Conservation (phyloP, 2,329 filamentous ascomycete species). For the Mycosphaerelloides madeirae region DNA sequence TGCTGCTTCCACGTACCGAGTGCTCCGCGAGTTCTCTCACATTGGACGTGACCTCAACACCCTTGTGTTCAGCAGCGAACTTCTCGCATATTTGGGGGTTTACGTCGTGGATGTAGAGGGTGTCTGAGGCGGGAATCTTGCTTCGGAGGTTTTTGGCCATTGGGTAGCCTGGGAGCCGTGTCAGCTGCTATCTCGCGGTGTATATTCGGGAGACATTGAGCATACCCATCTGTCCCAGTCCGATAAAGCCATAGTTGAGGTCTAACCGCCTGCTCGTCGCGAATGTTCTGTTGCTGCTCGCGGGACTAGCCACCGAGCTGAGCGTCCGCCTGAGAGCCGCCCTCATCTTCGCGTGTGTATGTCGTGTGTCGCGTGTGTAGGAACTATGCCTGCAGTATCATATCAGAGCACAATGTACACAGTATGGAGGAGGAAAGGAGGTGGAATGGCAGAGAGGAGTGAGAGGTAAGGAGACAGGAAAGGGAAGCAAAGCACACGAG, state of each 20-base stretch:
- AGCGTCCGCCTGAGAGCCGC: too few species aligned
- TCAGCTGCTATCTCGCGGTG: constrained; percentile 11
- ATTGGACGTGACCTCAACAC: constrained; percentile 53
- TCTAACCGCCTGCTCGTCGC: constrained; percentile 39
- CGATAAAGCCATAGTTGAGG: constrained; percentile 48
- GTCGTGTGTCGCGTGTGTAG: too few species aligned
- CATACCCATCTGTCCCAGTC: constrained; percentile 49
- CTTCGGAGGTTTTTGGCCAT: constrained; percentile 68
- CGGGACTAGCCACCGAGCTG: too few species aligned
- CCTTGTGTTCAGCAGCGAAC: constrained; percentile 52
- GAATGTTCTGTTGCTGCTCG: constrained; percentile 36
- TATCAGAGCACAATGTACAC: too few species aligned
- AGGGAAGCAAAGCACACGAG: too few species aligned
- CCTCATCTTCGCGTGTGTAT: too few species aligned
- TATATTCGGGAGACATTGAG: constrained; percentile 6
- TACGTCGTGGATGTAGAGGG: constrained; percentile 61
- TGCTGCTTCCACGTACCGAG: constrained; percentile 50
- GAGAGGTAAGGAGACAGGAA: too few species aligned
- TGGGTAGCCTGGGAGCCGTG: constrained; percentile 54
- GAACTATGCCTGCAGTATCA: too few species aligned
- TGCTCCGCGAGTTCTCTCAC: constrained; percentile 62
- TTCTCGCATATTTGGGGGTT: constrained; percentile 53
- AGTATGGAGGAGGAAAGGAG: too few species aligned
- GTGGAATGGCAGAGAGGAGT: too few species aligned
- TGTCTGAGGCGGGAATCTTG: constrained; percentile 61